Conservation (phyloP, 139 green algal species). For the Auxenochlorella protothecoides region DNA sequence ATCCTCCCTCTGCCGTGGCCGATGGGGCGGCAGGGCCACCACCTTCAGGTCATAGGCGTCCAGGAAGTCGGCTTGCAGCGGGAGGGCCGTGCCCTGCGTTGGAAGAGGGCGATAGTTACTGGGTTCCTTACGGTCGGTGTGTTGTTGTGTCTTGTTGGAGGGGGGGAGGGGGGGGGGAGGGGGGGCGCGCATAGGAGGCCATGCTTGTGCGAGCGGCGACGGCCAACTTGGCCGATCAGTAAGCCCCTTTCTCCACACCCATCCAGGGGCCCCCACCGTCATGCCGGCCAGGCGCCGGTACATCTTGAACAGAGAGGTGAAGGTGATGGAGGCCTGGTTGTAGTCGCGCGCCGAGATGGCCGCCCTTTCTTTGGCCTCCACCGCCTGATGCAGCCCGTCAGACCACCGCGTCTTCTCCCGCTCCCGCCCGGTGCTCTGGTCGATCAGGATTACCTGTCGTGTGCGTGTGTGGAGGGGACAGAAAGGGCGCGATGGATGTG, state of each 20-base stretch:
- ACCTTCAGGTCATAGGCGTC: conserved; percentile 54
- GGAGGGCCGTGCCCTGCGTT: conserved; percentile 33
- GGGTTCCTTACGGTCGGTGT: too few relatives aligned
- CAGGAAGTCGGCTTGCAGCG: conserved; percentile 39
- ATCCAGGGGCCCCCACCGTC: conserved; percentile 33
- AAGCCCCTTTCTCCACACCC: too few relatives aligned
- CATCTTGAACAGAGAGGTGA: conserved; percentile 55
- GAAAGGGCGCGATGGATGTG: not conserved
- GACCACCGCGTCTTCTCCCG: conserved; percentile 35
- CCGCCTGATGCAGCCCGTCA: conserved; percentile 56
- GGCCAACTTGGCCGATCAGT: too few relatives aligned
- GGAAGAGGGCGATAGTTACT: not conserved
- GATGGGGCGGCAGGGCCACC: conserved; percentile 72
- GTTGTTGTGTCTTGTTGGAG: too few relatives aligned
- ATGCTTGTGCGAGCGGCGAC: not conserved
- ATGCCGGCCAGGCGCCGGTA: conserved; percentile 63
- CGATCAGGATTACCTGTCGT: conserved; percentile 46
- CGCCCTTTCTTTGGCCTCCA: conserved; percentile 65
- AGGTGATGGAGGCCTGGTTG: conserved; percentile 42
- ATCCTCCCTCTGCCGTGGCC: conserved; percentile 48
- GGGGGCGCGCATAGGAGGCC: not conserved
- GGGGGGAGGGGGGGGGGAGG: too few relatives aligned
- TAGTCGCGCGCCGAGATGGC: conserved; percentile 18
- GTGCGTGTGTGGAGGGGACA: not conserved
- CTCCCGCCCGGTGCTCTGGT: conserved; percentile 43